Conservation (phyloP, 2,329 filamentous ascomycete genomes). For the Trichoderma sp. region DNA sequence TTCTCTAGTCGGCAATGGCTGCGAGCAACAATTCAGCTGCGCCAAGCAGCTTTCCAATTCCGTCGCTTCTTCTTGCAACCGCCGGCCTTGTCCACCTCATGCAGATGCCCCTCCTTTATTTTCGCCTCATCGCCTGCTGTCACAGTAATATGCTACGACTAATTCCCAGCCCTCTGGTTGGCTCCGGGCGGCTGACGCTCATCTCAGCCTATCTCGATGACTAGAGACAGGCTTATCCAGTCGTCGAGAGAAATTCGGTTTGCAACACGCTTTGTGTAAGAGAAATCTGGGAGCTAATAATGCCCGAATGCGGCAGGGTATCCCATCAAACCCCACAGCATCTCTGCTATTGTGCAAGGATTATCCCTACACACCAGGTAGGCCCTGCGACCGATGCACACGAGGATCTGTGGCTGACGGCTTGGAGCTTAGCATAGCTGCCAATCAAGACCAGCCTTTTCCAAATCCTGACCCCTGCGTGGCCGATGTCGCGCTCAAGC, state of each 20-base stretch:
- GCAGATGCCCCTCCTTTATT: constrained; percentile 3
- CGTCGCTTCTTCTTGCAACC: constrained; percentile 18
- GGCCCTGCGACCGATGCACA: constrained; percentile 10
- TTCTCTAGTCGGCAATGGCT: not conserved
- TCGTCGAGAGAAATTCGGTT: constrained; percentile 29
- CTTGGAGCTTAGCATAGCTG: constrained; percentile 16
- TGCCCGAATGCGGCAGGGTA: constrained; percentile 20
- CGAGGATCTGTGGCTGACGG: constrained; percentile 22
- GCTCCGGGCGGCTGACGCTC: constrained; percentile 26
- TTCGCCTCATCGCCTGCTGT: constrained; percentile 18
- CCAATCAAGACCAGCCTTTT: constrained; percentile 20
- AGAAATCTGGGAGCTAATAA: constrained; percentile 33
- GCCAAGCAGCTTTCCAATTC: not conserved
- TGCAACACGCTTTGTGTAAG: constrained; percentile 39
- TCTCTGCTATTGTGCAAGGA: constrained; percentile 9
- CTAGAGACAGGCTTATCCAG: constrained; percentile 26
- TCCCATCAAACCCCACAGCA: constrained; percentile 19
- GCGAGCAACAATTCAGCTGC: not conserved
- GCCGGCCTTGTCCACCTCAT: not conserved
- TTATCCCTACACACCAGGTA: not conserved
- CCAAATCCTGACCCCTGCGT: constrained; percentile 17
- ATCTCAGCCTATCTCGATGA: constrained; percentile 24
- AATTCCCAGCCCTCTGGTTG: constrained; percentile 12
- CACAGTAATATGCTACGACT: constrained; percentile 11
- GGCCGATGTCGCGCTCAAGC: constrained; percentile 23